Base-by-base conservation (phyloP, 805 yeast genomes). In the Zygosaccharomyces rouxii region DNA sequence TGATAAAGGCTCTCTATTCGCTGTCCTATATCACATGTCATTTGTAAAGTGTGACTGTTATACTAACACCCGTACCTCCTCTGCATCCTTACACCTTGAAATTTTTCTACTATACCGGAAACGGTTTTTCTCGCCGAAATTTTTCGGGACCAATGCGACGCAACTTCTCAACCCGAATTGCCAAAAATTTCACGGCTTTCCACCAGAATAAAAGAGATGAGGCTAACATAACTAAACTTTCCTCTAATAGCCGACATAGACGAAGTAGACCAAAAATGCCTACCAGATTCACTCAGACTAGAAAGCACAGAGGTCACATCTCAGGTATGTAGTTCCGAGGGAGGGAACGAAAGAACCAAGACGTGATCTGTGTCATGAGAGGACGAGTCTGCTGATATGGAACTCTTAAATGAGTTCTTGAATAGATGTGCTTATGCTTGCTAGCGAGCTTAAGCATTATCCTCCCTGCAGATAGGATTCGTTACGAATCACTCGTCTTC, bases 221-320 rank as follows among this genome's bases (percentile, higher is more conserved):
- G 37, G 19, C 19, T 7, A 7, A 4, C 14, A 3, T 4, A 11
- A 11, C 13, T 5, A 6, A 3, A 2, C n/a, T 7, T 10, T 21
- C 4, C 13, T 6, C 9, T 6, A 3, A 10, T 2, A 3, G 25
- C 22, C 13, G 16, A 29, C 16, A 39, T 31, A 39, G 45, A 38
- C 37, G 35, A 45, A 41, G 49, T 44, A 55, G 56, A 50, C 57
- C 61, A 76, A 74, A 74, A 74, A 90, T 90, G 98, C 98, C 98
- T 77, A 87, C 97, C 84, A 89, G 98, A 88, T 84, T 88, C 74
- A 86, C 95, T 73, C 90, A 94, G 79, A 94, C 98, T 79, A 89
- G 99, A 87, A 94, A 94, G 84, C 97, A 89, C 86, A 89, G 99
- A 87, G 99, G 99, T 81, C 85, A 94, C 96, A 98, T 94, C 78